Evolutionary conservation across 148 eudicot species (phyloP), one percentile per base, ranked within the genome.

Genomic region (Vaccinium corymbosum): DNA sequence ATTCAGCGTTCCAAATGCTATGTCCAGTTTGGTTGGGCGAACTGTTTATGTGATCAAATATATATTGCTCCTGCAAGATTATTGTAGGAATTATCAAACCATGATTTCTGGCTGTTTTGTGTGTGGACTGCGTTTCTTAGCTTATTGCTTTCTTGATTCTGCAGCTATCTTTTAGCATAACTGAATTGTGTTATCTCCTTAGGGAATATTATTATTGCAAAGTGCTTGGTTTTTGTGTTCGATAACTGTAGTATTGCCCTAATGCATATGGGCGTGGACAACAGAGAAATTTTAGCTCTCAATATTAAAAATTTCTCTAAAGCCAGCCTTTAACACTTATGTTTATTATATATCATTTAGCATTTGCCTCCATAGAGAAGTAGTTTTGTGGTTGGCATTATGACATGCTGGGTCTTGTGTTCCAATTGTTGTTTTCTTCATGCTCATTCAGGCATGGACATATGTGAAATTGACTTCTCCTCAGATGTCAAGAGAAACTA

Each of bases 401-500:
- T 77, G 73, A 86, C 29, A 59, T 70, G 19, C 52, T 64, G 42
- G 49, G 14, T 55, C 75, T 64, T 76, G 38, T 87, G 29, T 42
- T 75, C 10, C 14, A 7, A 16, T 32, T 81, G 3, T 35, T 77
- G 29, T 77, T 64, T 76, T 88, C 59, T 85, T 76, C 59, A 11
- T 51, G 74, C 19, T 25, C 20, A 80, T 85, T 86, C 91, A 97
- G 99, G 89, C 89, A 84, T 95, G 99, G 98, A 86, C 92, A 78
- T 96, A 97, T 82, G 93, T 97, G 83, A 97, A 95, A 89, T 88
- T 97, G 81, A 93, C 98, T 73, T 93, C 99, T 72, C 99, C 99
- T 81, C 99, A 97, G 87, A 97, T 97, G 92, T 90, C 88, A 70
- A 92, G 99, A 87, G 98, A 95, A 90, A 95, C 94, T 35, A 76